A percentile compares a stretch with the other conserved stretches of the same genome.
Conservation (phyloP, 2,329 filamentous ascomycete genomes). For the Talaromyces sp. region DNA sequence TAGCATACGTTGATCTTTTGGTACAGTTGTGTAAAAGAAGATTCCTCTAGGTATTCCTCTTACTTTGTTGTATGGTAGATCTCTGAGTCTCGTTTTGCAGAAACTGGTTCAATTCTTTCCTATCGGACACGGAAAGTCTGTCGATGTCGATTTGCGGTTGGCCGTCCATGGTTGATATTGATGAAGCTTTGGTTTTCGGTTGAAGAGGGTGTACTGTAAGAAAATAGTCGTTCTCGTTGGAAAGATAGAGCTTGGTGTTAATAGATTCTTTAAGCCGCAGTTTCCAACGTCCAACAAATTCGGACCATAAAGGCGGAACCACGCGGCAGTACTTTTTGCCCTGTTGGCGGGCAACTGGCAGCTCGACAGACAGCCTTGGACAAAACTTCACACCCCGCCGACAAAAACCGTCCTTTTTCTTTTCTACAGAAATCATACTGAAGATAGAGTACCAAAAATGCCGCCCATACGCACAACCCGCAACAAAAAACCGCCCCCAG, state of each 20-base stretch:
- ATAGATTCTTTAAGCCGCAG: neutral
- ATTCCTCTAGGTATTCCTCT: slow-evolving; percentile 12
- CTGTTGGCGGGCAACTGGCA: slow-evolving; percentile 4
- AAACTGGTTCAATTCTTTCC: slow-evolving; percentile 81
- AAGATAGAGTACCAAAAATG: slow-evolving; percentile 40
- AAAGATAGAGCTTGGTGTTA: neutral
- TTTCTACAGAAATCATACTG: neutral
- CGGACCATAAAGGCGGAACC: slow-evolving; percentile 17
- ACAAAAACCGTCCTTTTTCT: neutral
- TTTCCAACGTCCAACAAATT: neutral
- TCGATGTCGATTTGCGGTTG: slow-evolving; percentile 54
- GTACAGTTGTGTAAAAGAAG: neutral
- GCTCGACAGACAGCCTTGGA: no score
- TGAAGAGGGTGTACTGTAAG: neutral
- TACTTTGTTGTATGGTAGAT: slow-evolving; percentile 51
- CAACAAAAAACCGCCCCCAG: slow-evolving; percentile 59
- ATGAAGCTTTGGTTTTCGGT: neutral
- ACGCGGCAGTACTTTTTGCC: slow-evolving; percentile 19
- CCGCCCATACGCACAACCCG: slow-evolving; percentile 55
- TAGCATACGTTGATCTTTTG: neutral
- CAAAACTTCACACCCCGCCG: neutral
- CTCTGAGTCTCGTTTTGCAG: slow-evolving; percentile 80
- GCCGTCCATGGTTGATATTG: slow-evolving; percentile 28
- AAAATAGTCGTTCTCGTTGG: neutral
- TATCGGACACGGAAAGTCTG: slow-evolving; percentile 74